Evolutionary conservation across 2,329 filamentous ascomycete genomes (phyloP).

Genomic region (Hypoxylon sp.): DNA sequence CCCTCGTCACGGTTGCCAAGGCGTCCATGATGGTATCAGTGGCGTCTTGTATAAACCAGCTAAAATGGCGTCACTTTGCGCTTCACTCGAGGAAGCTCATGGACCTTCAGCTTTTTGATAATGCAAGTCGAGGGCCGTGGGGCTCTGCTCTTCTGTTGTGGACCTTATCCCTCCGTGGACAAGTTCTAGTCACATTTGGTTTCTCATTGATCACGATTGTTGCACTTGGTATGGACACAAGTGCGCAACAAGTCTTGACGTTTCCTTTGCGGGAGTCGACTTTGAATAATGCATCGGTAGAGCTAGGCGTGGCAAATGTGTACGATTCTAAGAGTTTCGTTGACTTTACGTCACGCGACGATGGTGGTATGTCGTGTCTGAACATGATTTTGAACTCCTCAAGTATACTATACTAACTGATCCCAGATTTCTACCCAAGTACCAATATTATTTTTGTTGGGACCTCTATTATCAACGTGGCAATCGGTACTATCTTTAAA

Average conservation of each 20-base stretch:
- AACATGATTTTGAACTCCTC: background rate
- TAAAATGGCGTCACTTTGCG: slow-evolving; percentile 48
- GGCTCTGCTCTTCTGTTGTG: slow-evolving; percentile 38
- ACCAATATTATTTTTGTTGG: slow-evolving; percentile 27
- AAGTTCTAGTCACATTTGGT: slow-evolving; percentile 18
- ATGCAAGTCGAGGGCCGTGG: slow-evolving; percentile 48
- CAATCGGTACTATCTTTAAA: slow-evolving; percentile 25
- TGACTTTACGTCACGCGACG: background rate
- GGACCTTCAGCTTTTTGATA: slow-evolving; percentile 48
- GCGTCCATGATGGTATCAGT: slow-evolving; percentile 44
- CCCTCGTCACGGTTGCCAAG: slow-evolving; percentile 44
- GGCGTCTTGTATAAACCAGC: slow-evolving; percentile 45
- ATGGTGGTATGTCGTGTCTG: slow-evolving; percentile 1
- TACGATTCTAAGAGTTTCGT: slow-evolving; percentile 36
- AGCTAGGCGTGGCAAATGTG: slow-evolving; percentile 23
- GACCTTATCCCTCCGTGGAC: slow-evolving; percentile 14
- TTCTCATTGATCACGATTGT: slow-evolving; percentile 44
- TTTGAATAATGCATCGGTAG: slow-evolving; percentile 28
- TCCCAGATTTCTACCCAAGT: slow-evolving; percentile 24
- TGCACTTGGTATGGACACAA: slow-evolving; percentile 44
- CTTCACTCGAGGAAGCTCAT: slow-evolving; percentile 17
- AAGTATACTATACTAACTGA: background rate
- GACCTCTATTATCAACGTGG: slow-evolving; percentile 30
- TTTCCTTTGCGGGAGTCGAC: slow-evolving; percentile 28
- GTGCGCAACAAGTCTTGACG: slow-evolving; percentile 42